Evolutionary conservation across 306 rosid genomes (phyloP).

Genomic region (Trifolium fragiferum): DNA sequence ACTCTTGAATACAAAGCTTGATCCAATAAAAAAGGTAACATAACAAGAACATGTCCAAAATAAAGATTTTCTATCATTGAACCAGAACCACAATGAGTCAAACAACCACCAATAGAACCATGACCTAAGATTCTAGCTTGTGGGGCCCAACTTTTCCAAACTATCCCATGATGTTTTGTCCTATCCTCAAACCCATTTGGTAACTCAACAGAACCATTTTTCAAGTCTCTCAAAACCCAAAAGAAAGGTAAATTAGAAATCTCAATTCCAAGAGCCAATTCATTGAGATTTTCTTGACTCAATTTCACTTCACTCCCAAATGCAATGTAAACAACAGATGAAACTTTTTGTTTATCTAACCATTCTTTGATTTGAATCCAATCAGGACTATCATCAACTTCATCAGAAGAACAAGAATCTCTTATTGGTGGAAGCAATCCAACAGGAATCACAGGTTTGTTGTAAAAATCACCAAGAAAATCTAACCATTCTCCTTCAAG

Average conservation of each 20-base stretch:
- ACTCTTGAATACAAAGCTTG: slow-evolving; percentile 53
- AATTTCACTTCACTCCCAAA: slow-evolving; percentile 66
- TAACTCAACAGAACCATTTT: slow-evolving; percentile 39
- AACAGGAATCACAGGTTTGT: slow-evolving; percentile 44
- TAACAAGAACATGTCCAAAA: slow-evolving; percentile 53
- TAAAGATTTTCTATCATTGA: slow-evolving; percentile 54
- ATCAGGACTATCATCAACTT: slow-evolving; percentile 37
- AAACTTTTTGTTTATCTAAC: slow-evolving; percentile 38
- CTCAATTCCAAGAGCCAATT: slow-evolving; percentile 53
- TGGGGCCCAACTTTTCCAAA: slow-evolving; percentile 66
- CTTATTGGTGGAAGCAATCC: slow-evolving; percentile 50
- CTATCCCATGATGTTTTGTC: slow-evolving; percentile 46
- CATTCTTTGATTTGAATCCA: slow-evolving; percentile 49
- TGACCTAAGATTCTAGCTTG: slow-evolving; percentile 61
- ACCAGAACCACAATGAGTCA: slow-evolving; percentile 65
- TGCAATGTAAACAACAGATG: slow-evolving; percentile 62
- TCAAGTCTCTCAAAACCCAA: slow-evolving; percentile 56
- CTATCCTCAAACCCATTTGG: slow-evolving; percentile 62
- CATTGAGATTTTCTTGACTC: slow-evolving; percentile 49
- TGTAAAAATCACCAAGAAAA: slow-evolving; percentile 42
- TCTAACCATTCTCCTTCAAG: slow-evolving; percentile 51
- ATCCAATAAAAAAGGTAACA: slow-evolving; percentile 47
- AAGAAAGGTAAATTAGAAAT: slow-evolving; percentile 59
- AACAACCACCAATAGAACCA: slow-evolving; percentile 54
- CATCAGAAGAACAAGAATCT: slow-evolving; percentile 13